Conservation (phyloP, 2,329 filamentous ascomycete genomes). For the Alternaria postmessia region DNA sequence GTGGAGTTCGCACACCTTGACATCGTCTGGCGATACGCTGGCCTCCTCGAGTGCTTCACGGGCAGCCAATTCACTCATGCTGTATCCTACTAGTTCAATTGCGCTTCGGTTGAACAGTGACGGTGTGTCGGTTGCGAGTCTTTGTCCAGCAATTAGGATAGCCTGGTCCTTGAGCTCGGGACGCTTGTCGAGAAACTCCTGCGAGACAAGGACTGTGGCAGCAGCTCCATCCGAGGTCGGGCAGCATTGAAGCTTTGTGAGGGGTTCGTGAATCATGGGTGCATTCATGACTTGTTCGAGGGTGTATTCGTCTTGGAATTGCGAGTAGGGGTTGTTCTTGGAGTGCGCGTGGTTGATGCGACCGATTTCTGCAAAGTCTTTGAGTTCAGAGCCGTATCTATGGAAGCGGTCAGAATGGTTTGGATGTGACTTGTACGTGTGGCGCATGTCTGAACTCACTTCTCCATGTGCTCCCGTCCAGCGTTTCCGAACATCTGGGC, state of each 20-base stretch:
- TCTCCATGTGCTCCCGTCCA: conserved; percentile 93
- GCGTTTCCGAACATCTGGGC: conserved; percentile 97
- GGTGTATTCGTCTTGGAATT: conserved; percentile 92
- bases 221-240: conserved; percentile 93
- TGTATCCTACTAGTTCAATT: conserved; percentile 89
- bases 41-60: conserved; percentile 77
- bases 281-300: conserved; percentile 80
- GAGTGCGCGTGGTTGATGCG: conserved; percentile 93
- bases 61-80: conserved; percentile 80
- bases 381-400: conserved; percentile 79
- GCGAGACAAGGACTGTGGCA: conserved; percentile 86
- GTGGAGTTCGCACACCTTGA: conserved; percentile 89
- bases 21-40: conserved; percentile 68
- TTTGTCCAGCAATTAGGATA: conserved; percentile 88
- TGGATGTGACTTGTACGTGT: not conserved
- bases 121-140: conserved; percentile 83
- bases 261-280: conserved; percentile 80
- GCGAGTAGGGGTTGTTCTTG: conserved; percentile 93
- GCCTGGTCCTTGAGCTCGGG: conserved; percentile 84
- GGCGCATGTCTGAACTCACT: conserved; percentile 59
- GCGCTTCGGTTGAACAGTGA: conserved; percentile 78
- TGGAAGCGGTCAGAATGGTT: conserved; percentile 22
- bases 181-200: conserved; percentile 84
- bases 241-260: conserved; percentile 99
- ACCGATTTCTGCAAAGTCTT: conserved; percentile 94